These are phyloP conservation scores for Gryganskiella cystojenkinii DNA, from an alignment of 192 early-diverging fungal species.

Conservation along the genomic window DNA sequence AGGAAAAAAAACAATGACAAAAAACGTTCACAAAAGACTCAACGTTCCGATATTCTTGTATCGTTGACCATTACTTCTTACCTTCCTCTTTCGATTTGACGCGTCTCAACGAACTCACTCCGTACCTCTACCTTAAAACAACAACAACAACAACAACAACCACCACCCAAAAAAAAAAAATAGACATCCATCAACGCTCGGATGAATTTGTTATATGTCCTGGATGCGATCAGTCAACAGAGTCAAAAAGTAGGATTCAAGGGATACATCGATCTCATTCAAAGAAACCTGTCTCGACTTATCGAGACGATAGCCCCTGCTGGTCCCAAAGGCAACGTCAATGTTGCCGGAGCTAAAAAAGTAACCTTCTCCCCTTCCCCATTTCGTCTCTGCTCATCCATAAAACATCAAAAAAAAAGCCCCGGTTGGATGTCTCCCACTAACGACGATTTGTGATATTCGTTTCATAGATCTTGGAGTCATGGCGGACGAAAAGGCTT, in stretches of 20 bases:
- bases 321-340: slow-evolving; percentile 51
- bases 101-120: too few relatives aligned
- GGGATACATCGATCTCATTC: slow-evolving; percentile 55
- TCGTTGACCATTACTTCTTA: too few relatives aligned
- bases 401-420: too few relatives aligned
- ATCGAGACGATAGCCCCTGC: slow-evolving; percentile 40
- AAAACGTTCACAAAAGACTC: too few relatives aligned
- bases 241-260: slow-evolving; percentile 44
- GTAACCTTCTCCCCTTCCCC: slow-evolving; percentile 26
- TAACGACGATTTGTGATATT: too few relatives aligned
- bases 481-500: background rate
- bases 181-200: slow-evolving; percentile 52
- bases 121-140: too few relatives aligned
- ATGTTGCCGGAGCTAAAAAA: slow-evolving; percentile 56
- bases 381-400: too few relatives aligned
- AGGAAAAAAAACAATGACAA: too few relatives aligned
- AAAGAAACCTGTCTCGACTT: slow-evolving; percentile 42
- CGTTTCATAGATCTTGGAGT: background rate
- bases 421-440: too few relatives aligned
- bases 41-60: too few relatives aligned
- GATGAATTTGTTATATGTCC: slow-evolving; percentile 61
- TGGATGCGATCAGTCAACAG: slow-evolving; percentile 53
- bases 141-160: too few relatives aligned
- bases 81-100: too few relatives aligned
- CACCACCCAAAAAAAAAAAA: background rate